These are phyloP conservation scores for Phylloporus sp. DNA, from an alignment of 768 basidiomycete species.

Conservation along the genomic window DNA sequence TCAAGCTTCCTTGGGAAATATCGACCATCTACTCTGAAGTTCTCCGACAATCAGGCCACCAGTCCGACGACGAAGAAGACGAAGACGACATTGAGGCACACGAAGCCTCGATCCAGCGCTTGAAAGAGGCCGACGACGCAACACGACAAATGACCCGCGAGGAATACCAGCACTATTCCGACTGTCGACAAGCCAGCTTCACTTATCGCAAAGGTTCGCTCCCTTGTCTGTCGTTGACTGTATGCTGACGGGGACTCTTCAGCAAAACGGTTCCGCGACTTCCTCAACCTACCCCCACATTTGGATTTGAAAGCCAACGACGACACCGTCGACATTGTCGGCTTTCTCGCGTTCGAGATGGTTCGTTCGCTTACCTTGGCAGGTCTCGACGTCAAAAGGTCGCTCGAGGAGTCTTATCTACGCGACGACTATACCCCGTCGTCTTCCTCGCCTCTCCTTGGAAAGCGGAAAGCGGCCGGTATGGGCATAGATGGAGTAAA, in stretches of 20 bases:
- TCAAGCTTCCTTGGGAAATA: conserved; percentile 96
- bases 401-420: conserved; percentile 66
- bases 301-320: conserved; percentile 89
- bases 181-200: conserved; percentile 94
- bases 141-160: conserved; percentile 95
- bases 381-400: conserved; percentile 77
- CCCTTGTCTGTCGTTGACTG: not conserved
- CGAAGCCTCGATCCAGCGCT: conserved; percentile 84
- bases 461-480: conserved; percentile 60
- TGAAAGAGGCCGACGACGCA: conserved; percentile 94
- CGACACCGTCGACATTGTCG: conserved; percentile 94
- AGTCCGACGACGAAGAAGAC: conserved; percentile 93
- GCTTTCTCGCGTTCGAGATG: conserved; percentile 96
- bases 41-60: conserved; percentile 65
- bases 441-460: conserved; percentile 50
- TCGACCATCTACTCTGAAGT: conserved; percentile 89
- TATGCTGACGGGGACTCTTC: not conserved
- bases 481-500: conserved; percentile 42
- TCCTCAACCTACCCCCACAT: conserved; percentile 81
- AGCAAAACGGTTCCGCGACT: conserved; percentile 95
- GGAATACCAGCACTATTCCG: conserved; percentile 95
- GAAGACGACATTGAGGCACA: conserved; percentile 95
- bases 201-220: conserved; percentile 88
- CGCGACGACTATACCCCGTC: conserved; percentile 53
- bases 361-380: conserved; percentile 89